Percentiles rank a stretch among this genome's conserved stretches.
Conservation (phyloP, 768 basidiomycete species). For the Termitomyces sp. region DNA sequence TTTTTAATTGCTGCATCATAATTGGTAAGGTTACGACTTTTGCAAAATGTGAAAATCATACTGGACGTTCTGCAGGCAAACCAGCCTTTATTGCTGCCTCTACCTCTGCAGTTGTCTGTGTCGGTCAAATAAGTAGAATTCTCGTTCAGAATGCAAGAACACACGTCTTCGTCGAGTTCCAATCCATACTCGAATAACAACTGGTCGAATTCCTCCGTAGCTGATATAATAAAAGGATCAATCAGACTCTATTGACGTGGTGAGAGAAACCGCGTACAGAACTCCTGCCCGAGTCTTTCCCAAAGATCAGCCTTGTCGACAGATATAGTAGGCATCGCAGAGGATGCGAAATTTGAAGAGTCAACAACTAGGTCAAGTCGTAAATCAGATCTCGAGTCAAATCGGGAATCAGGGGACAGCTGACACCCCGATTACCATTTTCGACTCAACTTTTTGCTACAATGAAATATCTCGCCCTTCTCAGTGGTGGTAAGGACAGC, state of each 20-base stretch:
- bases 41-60: slow-evolving; percentile 27
- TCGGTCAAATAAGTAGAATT: not conserved
- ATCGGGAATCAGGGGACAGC: slow-evolving; percentile 15
- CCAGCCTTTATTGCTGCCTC: slow-evolving; percentile 79
- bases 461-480: slow-evolving; percentile 91
- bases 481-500: slow-evolving; percentile 98
- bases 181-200: slow-evolving; percentile 97
- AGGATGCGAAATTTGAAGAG: slow-evolving; percentile 13
- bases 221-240: slow-evolving; percentile 35
- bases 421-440: slow-evolving; percentile 15
- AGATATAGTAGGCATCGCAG: slow-evolving; percentile 85
- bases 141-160: slow-evolving; percentile 15
- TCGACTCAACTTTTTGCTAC: slow-evolving; percentile 4
- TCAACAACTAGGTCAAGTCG: not conserved
- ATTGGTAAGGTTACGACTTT: not conserved
- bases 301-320: slow-evolving; percentile 96
- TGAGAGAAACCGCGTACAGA: slow-evolving; percentile 45
- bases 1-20: slow-evolving; percentile 81
- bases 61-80: slow-evolving; percentile 78
- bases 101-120: slow-evolving; percentile 84
- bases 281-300: slow-evolving; percentile 75
- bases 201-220: slow-evolving; percentile 90
- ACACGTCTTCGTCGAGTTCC: slow-evolving; percentile 95
- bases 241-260: not conserved
- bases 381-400: slow-evolving; percentile 26